A percentile compares a stretch with the other conserved stretches of the same genome.
phyloP scores from a whole-genome alignment of 148 eudicot species.

The Oxyria digyna region DNA sequence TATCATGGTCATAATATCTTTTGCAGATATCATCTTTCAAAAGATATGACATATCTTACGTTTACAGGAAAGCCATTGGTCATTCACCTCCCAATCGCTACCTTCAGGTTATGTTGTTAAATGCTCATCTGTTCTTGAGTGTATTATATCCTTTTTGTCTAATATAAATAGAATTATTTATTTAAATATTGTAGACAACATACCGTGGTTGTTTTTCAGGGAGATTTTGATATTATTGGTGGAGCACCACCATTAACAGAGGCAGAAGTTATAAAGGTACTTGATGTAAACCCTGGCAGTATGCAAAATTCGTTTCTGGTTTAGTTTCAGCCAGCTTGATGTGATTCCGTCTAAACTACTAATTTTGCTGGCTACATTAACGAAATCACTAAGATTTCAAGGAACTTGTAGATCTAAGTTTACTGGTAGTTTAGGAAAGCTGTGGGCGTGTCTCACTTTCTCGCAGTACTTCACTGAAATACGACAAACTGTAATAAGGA shows the following conservation, averaged over 20 bases:
- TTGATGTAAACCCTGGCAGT: not conserved
- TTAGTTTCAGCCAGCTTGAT: not conserved
- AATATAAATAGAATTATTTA: not conserved
- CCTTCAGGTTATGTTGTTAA: constrained; percentile 54
- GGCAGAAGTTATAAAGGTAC: constrained; percentile 87
- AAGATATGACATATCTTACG: constrained; percentile 79
- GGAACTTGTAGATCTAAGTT: not conserved
- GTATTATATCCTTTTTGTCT: not conserved
- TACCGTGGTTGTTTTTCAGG: constrained; percentile 22
- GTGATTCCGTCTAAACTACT: not conserved
- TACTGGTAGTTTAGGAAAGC: not conserved
- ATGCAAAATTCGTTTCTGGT: not conserved
- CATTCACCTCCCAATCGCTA: constrained; percentile 83
- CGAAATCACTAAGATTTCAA: not conserved
- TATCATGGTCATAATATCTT: not conserved
- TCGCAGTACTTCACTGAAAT: not conserved
- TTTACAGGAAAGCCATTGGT: constrained; percentile 80
- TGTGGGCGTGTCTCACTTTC: not conserved
- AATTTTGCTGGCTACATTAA: not conserved
- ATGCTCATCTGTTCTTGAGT: not conserved
- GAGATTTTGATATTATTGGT: constrained; percentile 93
- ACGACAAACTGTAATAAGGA: not conserved
- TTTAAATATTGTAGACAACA: not conserved
- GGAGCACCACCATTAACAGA: constrained; percentile 86
- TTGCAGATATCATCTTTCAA: constrained; percentile 72